Conservation (phyloP, 805 yeast genomes). For the Blastobotrys mokoenaii region DNA sequence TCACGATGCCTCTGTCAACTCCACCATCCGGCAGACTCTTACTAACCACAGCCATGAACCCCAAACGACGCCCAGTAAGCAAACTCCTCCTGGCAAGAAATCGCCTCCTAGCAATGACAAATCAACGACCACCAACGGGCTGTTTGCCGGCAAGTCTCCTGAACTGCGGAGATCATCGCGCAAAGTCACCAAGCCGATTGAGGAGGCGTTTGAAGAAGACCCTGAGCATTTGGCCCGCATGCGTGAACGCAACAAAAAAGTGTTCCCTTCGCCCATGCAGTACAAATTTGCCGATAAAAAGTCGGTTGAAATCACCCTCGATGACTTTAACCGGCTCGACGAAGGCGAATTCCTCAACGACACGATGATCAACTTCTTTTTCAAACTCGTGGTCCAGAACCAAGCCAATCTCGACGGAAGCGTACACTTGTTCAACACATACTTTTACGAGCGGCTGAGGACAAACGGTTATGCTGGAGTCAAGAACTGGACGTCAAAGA, state of each 20-base stretch:
- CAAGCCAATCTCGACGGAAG: constrained; percentile 29
- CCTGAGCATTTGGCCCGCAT: background rate
- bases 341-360: constrained; percentile 88
- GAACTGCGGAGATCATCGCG: background rate
- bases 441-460: constrained; percentile 61
- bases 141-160: background rate
- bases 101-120: no score
- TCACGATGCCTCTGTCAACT: no score
- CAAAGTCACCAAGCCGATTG: background rate
- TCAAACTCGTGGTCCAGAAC: constrained; percentile 28
- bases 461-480: constrained; percentile 49
- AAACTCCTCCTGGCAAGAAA: no score
- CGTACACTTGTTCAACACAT: constrained; percentile 65
- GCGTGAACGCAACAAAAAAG: background rate
- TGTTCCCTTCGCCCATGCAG: background rate
- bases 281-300: constrained; percentile 41
- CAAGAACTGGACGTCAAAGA: constrained; percentile 67
- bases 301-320: constrained; percentile 47
- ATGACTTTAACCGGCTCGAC: constrained; percentile 72
- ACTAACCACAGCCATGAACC: no score
- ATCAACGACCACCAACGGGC: no score
- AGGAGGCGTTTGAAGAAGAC: background rate
- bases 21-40: no score
- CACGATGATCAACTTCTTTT: constrained; percentile 74
- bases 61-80: no score